Conservation (phyloP, 2,329 filamentous ascomycete species). For the Byssothecium circinans region DNA sequence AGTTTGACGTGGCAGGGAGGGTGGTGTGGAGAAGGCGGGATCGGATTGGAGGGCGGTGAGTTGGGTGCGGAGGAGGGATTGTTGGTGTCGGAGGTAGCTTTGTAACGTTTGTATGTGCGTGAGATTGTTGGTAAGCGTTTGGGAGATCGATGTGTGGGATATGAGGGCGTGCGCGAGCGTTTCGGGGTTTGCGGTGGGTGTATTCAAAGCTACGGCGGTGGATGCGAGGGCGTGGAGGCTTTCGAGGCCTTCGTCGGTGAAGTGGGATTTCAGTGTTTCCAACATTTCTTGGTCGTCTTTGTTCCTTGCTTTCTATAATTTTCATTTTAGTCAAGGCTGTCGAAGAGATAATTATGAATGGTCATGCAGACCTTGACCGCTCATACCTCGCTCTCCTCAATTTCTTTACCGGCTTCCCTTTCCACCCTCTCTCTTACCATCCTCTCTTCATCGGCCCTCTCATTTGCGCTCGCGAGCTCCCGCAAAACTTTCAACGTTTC, state of each 20-base stretch:
- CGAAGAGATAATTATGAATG: conserved; percentile 8
- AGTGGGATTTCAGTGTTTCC: conserved; percentile 22
- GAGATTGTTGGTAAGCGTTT: conserved; percentile 37
- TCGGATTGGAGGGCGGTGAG: conserved; percentile 33
- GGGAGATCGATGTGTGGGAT: conserved; percentile 31
- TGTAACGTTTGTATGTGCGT: conserved; percentile 38
- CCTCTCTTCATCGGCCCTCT: conserved; percentile 73
- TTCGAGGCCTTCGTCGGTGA: conserved; percentile 32
- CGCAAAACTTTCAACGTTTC: conserved; percentile 78
- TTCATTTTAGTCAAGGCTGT: no score
- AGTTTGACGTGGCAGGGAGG: conserved; percentile 68
- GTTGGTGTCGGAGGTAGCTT: conserved; percentile 36
- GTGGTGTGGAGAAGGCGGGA: conserved; percentile 49
- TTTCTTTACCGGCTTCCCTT: conserved; percentile 59
- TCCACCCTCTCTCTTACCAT: conserved; percentile 62
- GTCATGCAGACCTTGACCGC: conserved; percentile 9
- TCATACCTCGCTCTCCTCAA: conserved; percentile 41
- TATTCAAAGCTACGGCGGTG: conserved; percentile 41
- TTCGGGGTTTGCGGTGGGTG: conserved; percentile 28
- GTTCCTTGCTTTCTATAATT: conserved; percentile 18
- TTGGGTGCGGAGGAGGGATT: conserved; percentile 32
- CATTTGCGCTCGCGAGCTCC: conserved; percentile 73
- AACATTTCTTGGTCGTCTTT: conserved; percentile 29
- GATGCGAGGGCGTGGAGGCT: conserved; percentile 43
- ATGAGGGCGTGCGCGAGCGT: conserved; percentile 41